Evolutionary conservation across 148 eudicot species (phyloP).

Genomic region (Rhododendron williamsianum): DNA sequence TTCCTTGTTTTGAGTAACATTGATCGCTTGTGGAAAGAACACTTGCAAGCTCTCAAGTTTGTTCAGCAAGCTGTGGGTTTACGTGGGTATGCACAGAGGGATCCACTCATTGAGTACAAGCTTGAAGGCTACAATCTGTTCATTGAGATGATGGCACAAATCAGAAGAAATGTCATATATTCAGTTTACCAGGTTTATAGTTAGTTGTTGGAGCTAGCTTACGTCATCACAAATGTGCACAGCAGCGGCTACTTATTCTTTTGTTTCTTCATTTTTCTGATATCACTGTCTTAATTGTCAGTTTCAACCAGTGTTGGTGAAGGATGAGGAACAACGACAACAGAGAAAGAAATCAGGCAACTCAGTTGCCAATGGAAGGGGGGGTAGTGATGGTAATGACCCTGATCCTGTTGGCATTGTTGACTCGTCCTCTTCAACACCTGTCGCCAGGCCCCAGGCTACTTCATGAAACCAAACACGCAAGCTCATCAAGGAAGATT

Average conservation of each 20-base stretch:
- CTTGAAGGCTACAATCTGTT: slow-evolving; percentile 99
- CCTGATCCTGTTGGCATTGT: slow-evolving; percentile 23
- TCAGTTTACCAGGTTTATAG: slow-evolving; percentile 82
- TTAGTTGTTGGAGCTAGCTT: slow-evolving; percentile 11
- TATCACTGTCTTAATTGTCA: slow-evolving; percentile 23
- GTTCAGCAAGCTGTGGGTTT: slow-evolving; percentile 98
- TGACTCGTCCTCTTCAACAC: slow-evolving; percentile 34
- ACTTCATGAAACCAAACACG: slow-evolving; percentile 10
- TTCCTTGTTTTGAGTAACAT: slow-evolving; percentile 86
- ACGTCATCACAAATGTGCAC: background rate
- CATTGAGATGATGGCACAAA: slow-evolving; percentile 97
- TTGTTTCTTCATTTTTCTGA: background rate
- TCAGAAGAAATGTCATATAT: slow-evolving; percentile 92
- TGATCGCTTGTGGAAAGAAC: slow-evolving; percentile 98
- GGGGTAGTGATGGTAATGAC: slow-evolving; percentile 18
- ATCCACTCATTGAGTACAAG: slow-evolving; percentile 97
- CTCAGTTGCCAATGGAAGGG: slow-evolving; percentile 31
- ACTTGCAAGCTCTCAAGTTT: slow-evolving; percentile 92
- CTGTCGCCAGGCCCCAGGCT: slow-evolving; percentile 17
- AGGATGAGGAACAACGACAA: slow-evolving; percentile 50
- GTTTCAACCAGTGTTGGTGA: slow-evolving; percentile 87
- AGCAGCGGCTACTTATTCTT: background rate
- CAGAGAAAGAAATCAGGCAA: slow-evolving; percentile 29
- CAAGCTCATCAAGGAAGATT: background rate
- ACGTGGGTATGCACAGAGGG: slow-evolving; percentile 97